Evolutionary conservation across 495 filamentous ascomycete species (phyloP).

Genomic region (Opeltia flavorubescens): DNA sequence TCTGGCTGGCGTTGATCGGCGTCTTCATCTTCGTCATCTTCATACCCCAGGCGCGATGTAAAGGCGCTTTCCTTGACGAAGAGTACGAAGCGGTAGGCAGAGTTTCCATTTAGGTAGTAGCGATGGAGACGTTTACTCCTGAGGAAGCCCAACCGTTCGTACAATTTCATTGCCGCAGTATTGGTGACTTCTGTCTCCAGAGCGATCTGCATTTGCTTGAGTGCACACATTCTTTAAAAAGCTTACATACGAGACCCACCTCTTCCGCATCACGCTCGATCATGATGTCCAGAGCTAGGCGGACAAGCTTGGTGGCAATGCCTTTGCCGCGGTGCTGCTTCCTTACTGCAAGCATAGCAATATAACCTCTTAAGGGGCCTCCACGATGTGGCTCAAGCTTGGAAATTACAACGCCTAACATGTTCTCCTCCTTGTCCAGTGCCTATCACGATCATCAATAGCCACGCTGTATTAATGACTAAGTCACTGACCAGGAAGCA

Average conservation of each 20-base stretch:
- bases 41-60: slow-evolving; percentile 25
- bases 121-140: slow-evolving; percentile 85
- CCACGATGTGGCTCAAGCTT: slow-evolving; percentile 83
- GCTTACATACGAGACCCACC: slow-evolving; percentile 24
- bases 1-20: slow-evolving; percentile 6
- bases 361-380: slow-evolving; percentile 81
- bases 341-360: slow-evolving; percentile 90
- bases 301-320: slow-evolving; percentile 82
- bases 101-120: slow-evolving; percentile 95
- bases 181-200: slow-evolving; percentile 97
- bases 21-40: slow-evolving; percentile 24
- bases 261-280: slow-evolving; percentile 72
- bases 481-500: slow-evolving; percentile 63
- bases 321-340: slow-evolving; percentile 65
- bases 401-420: slow-evolving; percentile 86
- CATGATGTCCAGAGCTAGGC: slow-evolving; percentile 90
- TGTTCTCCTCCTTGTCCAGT: slow-evolving; percentile 37
- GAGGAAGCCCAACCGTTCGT: slow-evolving; percentile 86
- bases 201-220: slow-evolving; percentile 44
- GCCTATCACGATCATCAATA: slow-evolving; percentile 32
- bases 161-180: slow-evolving; percentile 78
- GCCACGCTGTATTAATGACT: not conserved
- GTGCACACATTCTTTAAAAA: not conserved
- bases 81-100: slow-evolving; percentile 76
- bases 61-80: slow-evolving; percentile 55